Conservation (phyloP, 2,329 filamentous ascomycete species). For the Neobulgaria alba region DNA sequence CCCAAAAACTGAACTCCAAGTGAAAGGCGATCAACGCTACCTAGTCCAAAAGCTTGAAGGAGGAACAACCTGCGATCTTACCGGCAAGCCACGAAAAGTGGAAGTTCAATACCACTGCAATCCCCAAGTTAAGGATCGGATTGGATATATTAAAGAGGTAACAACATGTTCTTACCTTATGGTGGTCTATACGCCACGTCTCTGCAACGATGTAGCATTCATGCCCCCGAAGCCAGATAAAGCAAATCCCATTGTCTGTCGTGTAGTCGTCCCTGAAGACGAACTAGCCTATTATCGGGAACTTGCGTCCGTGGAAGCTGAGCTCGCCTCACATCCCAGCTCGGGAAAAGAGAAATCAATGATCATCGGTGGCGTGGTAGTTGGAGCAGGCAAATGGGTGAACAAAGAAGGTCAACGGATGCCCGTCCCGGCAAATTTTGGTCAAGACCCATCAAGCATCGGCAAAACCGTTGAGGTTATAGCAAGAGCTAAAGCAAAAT, state of each 20-base stretch:
- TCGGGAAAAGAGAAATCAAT: slow-evolving; percentile 33
- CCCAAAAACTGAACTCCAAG: slow-evolving; percentile 44
- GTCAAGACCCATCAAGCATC: slow-evolving; percentile 48
- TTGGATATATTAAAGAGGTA: slow-evolving; percentile 66
- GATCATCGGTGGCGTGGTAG: slow-evolving; percentile 23
- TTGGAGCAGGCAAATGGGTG: slow-evolving; percentile 26
- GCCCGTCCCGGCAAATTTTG: slow-evolving; percentile 31
- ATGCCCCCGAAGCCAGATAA: slow-evolving; percentile 57
- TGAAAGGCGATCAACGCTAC: slow-evolving; percentile 58
- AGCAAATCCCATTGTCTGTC: slow-evolving; percentile 53
- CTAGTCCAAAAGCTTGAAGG: slow-evolving; percentile 58
- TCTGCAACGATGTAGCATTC: slow-evolving; percentile 71
- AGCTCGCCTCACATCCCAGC: slow-evolving; percentile 11
- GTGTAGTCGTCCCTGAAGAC: slow-evolving; percentile 45
- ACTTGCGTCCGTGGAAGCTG: slow-evolving; percentile 31
- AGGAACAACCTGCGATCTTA: slow-evolving; percentile 62
- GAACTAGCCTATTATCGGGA: slow-evolving; percentile 23
- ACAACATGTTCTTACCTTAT: slow-evolving; percentile 65
- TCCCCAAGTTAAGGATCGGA: slow-evolving; percentile 53
- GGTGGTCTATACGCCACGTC: slow-evolving; percentile 63
- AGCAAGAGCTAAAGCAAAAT: slow-evolving; percentile 19
- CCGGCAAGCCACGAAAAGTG: slow-evolving; percentile 56
- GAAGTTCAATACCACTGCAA: slow-evolving; percentile 57
- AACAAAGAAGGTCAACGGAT: slow-evolving; percentile 24
- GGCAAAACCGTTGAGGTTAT: slow-evolving; percentile 16